Base-by-base conservation (phyloP, 2,329 filamentous ascomycete species). In the Dryadomyces quercivorus region DNA sequence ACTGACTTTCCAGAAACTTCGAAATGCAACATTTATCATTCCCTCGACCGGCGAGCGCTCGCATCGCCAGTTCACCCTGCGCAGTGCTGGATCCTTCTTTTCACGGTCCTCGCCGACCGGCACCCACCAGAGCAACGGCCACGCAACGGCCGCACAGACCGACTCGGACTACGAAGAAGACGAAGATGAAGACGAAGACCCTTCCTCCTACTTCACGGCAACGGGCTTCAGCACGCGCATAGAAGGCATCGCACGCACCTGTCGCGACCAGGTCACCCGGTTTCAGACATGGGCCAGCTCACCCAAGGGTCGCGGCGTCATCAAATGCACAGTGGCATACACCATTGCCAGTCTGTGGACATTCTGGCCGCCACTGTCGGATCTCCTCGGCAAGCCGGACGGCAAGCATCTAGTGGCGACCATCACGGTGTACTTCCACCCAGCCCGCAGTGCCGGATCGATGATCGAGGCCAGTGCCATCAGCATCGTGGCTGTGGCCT, bases 401-500 rank as follows among this genome's bases (percentile, higher is more conserved):
- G 89, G 89, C 51, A 96, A 96, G 65, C 92, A 96, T 69, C 84
- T 95, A 64, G 89, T 95, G 52, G 90, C 90, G 36, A 96, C 92
- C 2, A 82, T 96, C 56, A 94, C 89, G 0, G 91, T 96, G 12
- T 97, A 95, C 65, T 97, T 96, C 63, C 90, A 96, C 66, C 90
- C 92, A 5, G 88, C 89, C 6, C 78, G 92, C 56, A 88, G 88
- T 18, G 80, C 84, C 26, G 92, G 92, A 1, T 93, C 87, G 60
- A 95, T 96, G 89, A 78, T 88, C 56, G 88, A 95, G 68, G 91
- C 90, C 3, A 79, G 85, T 12, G 70, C 91, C 38, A 82, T 93
- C 56, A 88, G 88, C 6, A 70, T 87, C 42, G 74, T 86, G 38
- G 91, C 90, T 1, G 88, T 95, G 57, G 69, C 83, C 42, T 97